Evolutionary conservation across 352 stramenopile species (phyloP).

Genomic region (Phytophthora citrophthora): DNA sequence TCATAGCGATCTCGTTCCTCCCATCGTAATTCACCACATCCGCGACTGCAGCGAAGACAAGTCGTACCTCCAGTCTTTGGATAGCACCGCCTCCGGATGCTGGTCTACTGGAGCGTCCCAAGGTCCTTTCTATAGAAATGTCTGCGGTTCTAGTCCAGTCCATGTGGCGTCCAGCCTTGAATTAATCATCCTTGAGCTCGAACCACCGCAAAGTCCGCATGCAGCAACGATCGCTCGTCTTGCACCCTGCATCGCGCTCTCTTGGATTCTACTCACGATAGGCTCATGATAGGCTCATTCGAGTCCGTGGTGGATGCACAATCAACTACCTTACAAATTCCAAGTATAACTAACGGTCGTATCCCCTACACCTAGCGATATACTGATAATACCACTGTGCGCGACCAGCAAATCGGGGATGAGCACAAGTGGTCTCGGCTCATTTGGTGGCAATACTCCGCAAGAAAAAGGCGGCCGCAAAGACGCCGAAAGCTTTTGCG

Average conservation of each 20-base stretch:
- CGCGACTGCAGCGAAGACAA: not conserved
- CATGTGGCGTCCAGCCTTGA: not conserved
- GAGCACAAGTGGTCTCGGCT: conserved; percentile 1
- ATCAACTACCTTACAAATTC: not conserved
- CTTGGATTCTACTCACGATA: not conserved
- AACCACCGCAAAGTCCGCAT: not conserved
- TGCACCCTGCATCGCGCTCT: not conserved
- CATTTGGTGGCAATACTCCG: not conserved
- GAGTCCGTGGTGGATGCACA: not conserved
- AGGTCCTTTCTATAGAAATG: conserved; percentile 2
- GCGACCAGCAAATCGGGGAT: conserved; percentile 4
- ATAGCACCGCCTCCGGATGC: not conserved
- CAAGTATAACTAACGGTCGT: not conserved
- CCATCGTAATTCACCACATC: not conserved
- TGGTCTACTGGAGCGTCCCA: not conserved
- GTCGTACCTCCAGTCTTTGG: not conserved
- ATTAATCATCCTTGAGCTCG: conserved; percentile 1
- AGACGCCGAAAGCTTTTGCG: not conserved
- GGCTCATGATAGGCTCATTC: not conserved
- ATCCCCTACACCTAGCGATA: not conserved
- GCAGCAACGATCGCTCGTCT: not conserved
- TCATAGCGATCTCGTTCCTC: too few species aligned
- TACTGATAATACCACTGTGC: not conserved
- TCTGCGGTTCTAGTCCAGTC: not conserved
- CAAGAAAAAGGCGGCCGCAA: not conserved